Conservation (phyloP, 2,329 filamentous ascomycete species). For the Trichoderma polysporum region DNA sequence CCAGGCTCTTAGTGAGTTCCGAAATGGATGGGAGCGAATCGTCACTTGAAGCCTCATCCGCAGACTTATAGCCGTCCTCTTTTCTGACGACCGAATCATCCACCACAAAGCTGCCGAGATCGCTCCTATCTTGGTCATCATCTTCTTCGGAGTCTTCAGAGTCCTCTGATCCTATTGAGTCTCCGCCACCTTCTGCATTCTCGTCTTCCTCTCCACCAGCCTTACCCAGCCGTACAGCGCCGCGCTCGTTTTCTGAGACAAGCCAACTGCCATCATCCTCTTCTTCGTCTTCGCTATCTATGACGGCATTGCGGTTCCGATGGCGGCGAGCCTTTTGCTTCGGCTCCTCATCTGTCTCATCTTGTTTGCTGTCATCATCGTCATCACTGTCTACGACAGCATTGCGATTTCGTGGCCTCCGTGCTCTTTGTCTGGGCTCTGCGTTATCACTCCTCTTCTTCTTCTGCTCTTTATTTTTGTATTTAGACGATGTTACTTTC, state of each 20-base stretch:
- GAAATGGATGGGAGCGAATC: slow-evolving; percentile 38
- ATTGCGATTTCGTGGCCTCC: slow-evolving; percentile 51
- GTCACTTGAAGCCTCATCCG: slow-evolving; percentile 28
- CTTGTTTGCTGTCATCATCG: slow-evolving; percentile 42
- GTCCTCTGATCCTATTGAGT: slow-evolving; percentile 72
- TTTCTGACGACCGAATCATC: slow-evolving; percentile 47
- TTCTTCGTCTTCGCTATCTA: slow-evolving; percentile 61
- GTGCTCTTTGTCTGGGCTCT: slow-evolving; percentile 26
- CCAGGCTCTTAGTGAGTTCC: slow-evolving; percentile 40
- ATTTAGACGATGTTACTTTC: slow-evolving; percentile 42
- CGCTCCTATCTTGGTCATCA: slow-evolving; percentile 53
- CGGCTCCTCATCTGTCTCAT: slow-evolving; percentile 41
- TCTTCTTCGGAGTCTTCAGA: slow-evolving; percentile 54
- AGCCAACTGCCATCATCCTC: slow-evolving; percentile 78
- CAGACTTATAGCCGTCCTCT: slow-evolving; percentile 32
- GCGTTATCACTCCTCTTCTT: slow-evolving; percentile 33
- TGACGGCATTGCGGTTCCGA: slow-evolving; percentile 56
- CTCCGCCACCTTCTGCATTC: slow-evolving; percentile 81
- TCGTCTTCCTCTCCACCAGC: slow-evolving; percentile 86
- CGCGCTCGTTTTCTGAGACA: slow-evolving; percentile 66
- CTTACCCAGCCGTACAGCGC: slow-evolving; percentile 63
- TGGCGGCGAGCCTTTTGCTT: slow-evolving; percentile 37
- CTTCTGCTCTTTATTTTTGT: slow-evolving; percentile 34
- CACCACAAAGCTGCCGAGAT: slow-evolving; percentile 56
- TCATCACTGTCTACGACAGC: slow-evolving; percentile 66